A percentile compares a stretch with the other conserved stretches of the same genome.
These are phyloP conservation scores for Raffaelea deltoideospora DNA, from an alignment of 2,329 filamentous ascomycete species.

Conservation along the genomic window DNA sequence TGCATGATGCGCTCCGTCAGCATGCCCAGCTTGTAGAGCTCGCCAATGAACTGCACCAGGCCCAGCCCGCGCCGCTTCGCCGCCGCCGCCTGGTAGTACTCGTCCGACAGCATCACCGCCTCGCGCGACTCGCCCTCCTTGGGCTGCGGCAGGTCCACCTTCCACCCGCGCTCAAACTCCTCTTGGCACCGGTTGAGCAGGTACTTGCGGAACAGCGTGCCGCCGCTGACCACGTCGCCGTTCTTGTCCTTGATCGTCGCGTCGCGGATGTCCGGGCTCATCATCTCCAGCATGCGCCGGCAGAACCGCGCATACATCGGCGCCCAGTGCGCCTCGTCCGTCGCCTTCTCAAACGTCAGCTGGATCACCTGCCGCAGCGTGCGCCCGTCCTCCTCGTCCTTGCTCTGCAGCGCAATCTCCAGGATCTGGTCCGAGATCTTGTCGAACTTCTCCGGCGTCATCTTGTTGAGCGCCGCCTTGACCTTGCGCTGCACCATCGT, in stretches of 20 bases:
- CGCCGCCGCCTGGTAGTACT: constrained; percentile 87
- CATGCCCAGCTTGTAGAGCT: constrained; percentile 98
- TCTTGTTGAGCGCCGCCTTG: constrained; percentile 97
- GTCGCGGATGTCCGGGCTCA: constrained; percentile 89
- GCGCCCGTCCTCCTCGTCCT: constrained; percentile 85
- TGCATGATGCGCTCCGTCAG: constrained; percentile 99
- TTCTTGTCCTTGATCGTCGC: constrained; percentile 87
- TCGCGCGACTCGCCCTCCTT: constrained; percentile 65
- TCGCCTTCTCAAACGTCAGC: constrained; percentile 97
- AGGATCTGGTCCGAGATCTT: constrained; percentile 85
- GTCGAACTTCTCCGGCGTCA: constrained; percentile 98
- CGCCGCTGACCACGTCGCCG: constrained; percentile 77
- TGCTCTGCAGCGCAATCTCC: constrained; percentile 82
- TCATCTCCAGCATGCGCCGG: constrained; percentile 88
- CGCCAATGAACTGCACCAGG: constrained; percentile 97
- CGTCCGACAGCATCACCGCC: constrained; percentile 75
- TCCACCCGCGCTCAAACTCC: constrained; percentile 97
- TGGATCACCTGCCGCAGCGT: constrained; percentile 96
- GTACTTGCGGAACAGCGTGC: constrained; percentile 95
- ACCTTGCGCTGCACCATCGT: constrained; percentile 97
- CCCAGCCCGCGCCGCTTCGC: constrained; percentile 94
- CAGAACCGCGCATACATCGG: constrained; percentile 99
- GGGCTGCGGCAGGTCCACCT: constrained; percentile 67
- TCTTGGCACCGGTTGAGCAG: constrained; percentile 96
- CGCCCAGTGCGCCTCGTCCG: constrained; percentile 95